Conservation (phyloP, 2,329 filamentous ascomycete genomes). For the Diaporthe citri region DNA sequence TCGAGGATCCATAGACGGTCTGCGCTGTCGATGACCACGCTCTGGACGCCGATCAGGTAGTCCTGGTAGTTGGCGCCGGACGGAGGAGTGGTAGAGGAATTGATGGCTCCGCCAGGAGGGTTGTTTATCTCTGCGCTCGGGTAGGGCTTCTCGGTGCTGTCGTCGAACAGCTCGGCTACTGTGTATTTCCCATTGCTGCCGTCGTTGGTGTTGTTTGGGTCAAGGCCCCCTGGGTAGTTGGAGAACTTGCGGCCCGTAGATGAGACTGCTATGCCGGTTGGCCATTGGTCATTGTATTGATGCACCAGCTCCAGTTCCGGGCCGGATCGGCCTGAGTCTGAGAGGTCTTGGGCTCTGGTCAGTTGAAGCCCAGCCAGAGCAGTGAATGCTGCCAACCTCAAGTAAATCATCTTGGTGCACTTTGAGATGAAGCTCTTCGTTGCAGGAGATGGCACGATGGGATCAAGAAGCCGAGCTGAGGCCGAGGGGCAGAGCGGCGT, state of each 20-base stretch:
- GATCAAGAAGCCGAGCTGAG: not conserved
- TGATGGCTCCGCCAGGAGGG: constrained; percentile 60
- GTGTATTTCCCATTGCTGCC: constrained; percentile 53
- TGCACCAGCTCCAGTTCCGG: constrained; percentile 61
- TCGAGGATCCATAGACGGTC: constrained; percentile 67
- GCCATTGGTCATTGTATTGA: constrained; percentile 64
- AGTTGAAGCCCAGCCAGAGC: not conserved
- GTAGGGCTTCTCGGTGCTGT: constrained; percentile 44
- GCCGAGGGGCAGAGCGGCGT: not conserved
- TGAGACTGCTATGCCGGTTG: constrained; percentile 62
- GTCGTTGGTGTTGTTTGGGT: constrained; percentile 58
- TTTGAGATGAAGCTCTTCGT: not conserved
- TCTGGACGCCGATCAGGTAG: constrained; percentile 64
- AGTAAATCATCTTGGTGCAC: not conserved
- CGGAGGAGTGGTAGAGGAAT: constrained; percentile 60
- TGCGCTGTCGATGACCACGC: constrained; percentile 62
- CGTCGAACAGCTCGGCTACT: constrained; percentile 52
- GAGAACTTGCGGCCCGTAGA: constrained; percentile 62
- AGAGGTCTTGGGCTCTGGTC: constrained; percentile 2
- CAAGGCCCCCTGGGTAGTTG: constrained; percentile 62
- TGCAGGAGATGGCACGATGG: not conserved
- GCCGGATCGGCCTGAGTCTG: constrained; percentile 44
- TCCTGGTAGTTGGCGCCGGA: constrained; percentile 59
- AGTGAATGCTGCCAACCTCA: not conserved
- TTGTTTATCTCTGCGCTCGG: constrained; percentile 54